A percentile compares a stretch with the other conserved stretches of the same genome.
phyloP scores from a whole-genome alignment of 2,329 filamentous ascomycete genomes.

The Beauveria sp. region DNA sequence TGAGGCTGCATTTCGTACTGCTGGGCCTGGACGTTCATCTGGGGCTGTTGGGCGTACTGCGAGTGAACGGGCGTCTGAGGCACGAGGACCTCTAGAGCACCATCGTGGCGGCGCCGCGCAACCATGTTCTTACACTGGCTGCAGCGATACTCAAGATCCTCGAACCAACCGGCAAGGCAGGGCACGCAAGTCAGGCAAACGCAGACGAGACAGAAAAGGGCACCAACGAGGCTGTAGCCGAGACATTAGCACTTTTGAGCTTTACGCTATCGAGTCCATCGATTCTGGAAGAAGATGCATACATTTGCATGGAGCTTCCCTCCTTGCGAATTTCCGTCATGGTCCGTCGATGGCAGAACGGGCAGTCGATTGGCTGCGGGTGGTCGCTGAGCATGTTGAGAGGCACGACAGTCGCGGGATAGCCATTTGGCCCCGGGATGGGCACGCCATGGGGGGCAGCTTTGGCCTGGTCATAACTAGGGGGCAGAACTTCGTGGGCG shows the following conservation, averaged over 20 bases:
- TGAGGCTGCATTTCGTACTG: constrained; percentile 10
- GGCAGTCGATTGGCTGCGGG: constrained; percentile 24
- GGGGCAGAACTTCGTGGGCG: constrained; percentile 4
- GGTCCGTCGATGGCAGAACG: constrained; percentile 21
- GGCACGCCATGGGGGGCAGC: background rate
- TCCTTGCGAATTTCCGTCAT: constrained; percentile 17
- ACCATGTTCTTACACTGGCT: constrained; percentile 23
- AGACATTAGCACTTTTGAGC: background rate
- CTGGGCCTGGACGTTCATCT: constrained; percentile 4
- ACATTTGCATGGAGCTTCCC: constrained; percentile 22
- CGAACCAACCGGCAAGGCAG: constrained; percentile 26
- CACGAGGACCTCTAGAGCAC: constrained; percentile 16
- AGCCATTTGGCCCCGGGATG: background rate
- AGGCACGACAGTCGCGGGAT: constrained; percentile 14
- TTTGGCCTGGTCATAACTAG: constrained; percentile 10
- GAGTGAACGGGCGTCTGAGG: constrained; percentile 15
- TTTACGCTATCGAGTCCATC: background rate
- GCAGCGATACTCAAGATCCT: constrained; percentile 24
- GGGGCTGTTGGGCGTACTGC: constrained; percentile 15
- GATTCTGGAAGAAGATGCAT: background rate
- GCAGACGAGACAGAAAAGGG: constrained; percentile 24
- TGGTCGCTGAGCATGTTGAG: constrained; percentile 19
- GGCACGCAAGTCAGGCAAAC: constrained; percentile 25
- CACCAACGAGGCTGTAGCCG: constrained; percentile 19
- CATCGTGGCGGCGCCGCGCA: constrained; percentile 18